Percentiles rank a stretch among this genome's conserved stretches.
These are phyloP conservation scores for Basipetospora chlamydospora DNA, from an alignment of 2,329 filamentous ascomycete genomes.

Conservation along the genomic window DNA sequence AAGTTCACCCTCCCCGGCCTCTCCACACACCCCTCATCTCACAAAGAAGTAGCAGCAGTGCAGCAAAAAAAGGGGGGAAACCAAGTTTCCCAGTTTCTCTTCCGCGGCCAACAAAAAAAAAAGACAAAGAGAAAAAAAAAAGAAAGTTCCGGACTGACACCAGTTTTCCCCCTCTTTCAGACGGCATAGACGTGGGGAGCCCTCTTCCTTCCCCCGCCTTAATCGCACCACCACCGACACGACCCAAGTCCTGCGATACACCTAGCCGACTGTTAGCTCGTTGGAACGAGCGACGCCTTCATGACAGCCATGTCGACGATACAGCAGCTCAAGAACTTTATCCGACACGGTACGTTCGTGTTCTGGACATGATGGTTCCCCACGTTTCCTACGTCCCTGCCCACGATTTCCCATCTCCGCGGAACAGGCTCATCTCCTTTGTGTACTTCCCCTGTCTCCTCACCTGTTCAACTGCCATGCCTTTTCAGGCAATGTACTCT, in stretches of 20 bases:
- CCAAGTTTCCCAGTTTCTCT: not conserved
- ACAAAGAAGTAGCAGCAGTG: not conserved
- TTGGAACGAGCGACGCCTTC: not conserved
- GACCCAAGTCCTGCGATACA: too few relatives aligned
- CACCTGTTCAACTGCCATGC: not conserved
- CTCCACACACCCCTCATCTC: not conserved
- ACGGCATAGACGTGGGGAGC: not conserved
- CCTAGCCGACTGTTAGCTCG: not conserved
- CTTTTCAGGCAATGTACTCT: not conserved
- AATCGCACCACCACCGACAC: not conserved
- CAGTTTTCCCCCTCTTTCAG: too few relatives aligned
- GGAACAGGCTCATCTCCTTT: not conserved
- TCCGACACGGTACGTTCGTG: conserved; percentile 66
- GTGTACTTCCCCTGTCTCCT: not conserved
- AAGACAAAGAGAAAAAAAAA: not conserved
- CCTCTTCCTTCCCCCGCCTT: not conserved
- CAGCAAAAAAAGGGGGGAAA: not conserved
- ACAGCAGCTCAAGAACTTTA: conserved; percentile 96
- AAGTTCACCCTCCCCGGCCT: too few relatives aligned
- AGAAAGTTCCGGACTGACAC: not conserved
- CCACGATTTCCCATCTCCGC: too few relatives aligned
- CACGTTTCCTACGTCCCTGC: too few relatives aligned
- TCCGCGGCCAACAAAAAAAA: too few relatives aligned
- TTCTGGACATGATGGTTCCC: too few relatives aligned
- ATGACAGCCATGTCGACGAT: conserved; percentile 53